Evolutionary conservation across 352 stramenopile species (phyloP).

Genomic region (Phytophthora crassamura): DNA sequence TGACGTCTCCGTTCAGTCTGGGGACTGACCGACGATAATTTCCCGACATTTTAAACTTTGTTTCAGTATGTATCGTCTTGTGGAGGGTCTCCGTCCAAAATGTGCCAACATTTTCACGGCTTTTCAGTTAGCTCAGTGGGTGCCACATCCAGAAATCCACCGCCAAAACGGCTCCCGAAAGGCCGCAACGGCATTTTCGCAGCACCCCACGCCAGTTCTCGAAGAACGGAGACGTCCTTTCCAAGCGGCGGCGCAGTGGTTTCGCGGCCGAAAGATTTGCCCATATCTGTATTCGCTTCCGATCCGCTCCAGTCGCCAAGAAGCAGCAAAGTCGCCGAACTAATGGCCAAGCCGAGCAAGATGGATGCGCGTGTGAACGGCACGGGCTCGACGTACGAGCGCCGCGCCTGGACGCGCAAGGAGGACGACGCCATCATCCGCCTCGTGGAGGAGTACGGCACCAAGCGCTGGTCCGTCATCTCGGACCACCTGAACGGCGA

Average conservation of each 20-base stretch:
- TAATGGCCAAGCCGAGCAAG: slow-evolving; percentile 72
- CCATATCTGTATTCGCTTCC: slow-evolving; percentile 34
- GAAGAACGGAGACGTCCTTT: slow-evolving; percentile 23
- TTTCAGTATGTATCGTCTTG: slow-evolving; percentile 17
- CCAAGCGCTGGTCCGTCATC: slow-evolving; percentile 89
- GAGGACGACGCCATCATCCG: slow-evolving; percentile 88
- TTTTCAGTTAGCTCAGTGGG: not conserved
- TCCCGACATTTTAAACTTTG: slow-evolving; percentile 11
- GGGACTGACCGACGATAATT: slow-evolving; percentile 2
- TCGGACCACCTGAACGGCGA: slow-evolving; percentile 88
- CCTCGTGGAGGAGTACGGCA: slow-evolving; percentile 87
- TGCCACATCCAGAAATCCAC: slow-evolving; percentile 2
- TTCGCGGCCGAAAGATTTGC: slow-evolving; percentile 38
- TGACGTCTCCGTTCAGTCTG: not conserved
- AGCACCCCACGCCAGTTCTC: slow-evolving; percentile 9
- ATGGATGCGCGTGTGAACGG: slow-evolving; percentile 39
- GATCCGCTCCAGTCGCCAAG: not conserved
- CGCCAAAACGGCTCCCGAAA: slow-evolving; percentile 31
- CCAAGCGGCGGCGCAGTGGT: slow-evolving; percentile 15
- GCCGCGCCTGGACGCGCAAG: slow-evolving; percentile 85
- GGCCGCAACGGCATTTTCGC: slow-evolving; percentile 38
- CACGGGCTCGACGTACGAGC: slow-evolving; percentile 77
- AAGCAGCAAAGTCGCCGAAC: not conserved
- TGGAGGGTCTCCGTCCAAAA: not conserved
- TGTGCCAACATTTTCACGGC: slow-evolving; percentile 6